These are phyloP conservation scores for Mycosarcoma mackinlayi DNA, from an alignment of 1,284 basidiomycete species.

Conservation along the genomic window DNA sequence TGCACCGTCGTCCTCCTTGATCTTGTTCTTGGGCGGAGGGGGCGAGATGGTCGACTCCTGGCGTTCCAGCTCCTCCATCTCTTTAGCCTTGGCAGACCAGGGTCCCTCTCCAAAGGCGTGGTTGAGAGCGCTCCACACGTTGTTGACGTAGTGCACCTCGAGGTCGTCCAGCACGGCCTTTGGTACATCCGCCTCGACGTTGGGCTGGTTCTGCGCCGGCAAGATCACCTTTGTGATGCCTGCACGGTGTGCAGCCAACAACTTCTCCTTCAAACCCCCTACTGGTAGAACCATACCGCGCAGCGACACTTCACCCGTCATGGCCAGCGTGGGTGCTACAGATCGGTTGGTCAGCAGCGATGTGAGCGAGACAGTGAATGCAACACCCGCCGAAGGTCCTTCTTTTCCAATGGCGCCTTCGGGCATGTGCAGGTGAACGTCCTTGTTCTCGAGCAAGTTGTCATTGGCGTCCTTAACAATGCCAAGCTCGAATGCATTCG, in stretches of 20 bases:
- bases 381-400: constrained; percentile 94
- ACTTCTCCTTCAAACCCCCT: constrained; percentile 67
- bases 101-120: constrained; percentile 66
- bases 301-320: constrained; percentile 67
- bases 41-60: constrained; percentile 18
- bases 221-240: constrained; percentile 64
- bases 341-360: constrained; percentile 75
- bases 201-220: constrained; percentile 65
- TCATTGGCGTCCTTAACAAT: constrained; percentile 76
- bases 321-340: constrained; percentile 63
- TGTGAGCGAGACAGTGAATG: constrained; percentile 89
- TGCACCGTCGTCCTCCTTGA: constrained; percentile 44
- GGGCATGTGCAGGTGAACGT: constrained; percentile 68
- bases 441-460: constrained; percentile 80
- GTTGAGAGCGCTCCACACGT: constrained; percentile 66
- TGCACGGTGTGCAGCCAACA: constrained; percentile 65
- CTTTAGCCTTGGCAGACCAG: constrained; percentile 58
- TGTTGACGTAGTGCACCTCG: constrained; percentile 66
- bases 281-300: constrained; percentile 67
- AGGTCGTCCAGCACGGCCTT: constrained; percentile 62
- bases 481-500: constrained; percentile 86
- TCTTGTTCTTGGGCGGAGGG: constrained; percentile 23
- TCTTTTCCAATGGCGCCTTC: constrained; percentile 94
- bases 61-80: constrained; percentile 55
- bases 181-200: constrained; percentile 67